Base-by-base conservation (phyloP, 116 monocot genomes). In the Zostera marina region DNA sequence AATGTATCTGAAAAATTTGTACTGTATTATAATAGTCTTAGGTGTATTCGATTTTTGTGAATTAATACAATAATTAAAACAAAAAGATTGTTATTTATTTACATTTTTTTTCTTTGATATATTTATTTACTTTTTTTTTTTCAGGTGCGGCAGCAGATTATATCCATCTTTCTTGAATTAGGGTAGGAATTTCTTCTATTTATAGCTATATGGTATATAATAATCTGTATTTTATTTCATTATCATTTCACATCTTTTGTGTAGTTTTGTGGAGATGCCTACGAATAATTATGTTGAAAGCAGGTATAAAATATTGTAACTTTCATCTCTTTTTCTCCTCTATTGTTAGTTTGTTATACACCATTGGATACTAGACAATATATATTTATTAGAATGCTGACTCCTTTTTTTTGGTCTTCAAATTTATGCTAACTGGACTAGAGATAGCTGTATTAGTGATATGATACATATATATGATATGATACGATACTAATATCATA, bases 201-300 rank as follows among this genome's bases (percentile, higher is more conserved):
- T 43, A 47, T 61, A 15, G 9, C 59, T 11, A 11, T 67, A 24
- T 9, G 53, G 24, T 11, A 11, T 67, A 24, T 9, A 60, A 43
- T 60, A 42, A 24, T 47, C 19, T 46, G 1, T 47, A 16, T 57
- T 16, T 17, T 7, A 49, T 49, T 7, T 17, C 15, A n/a, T 38
- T 56, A 10, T 56, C 15, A 4, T 11, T 56, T 26, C 8, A 61
- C 4, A 9, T 52, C 13, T 55, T 40, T 46, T 42, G 12, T 60
- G 47, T 55, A 69, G 69, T 11, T 69, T 69, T 47, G 54, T 54
- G 26, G 69, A 69, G 53, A 69, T 69, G 69, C 62, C 69, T 26
- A 69, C 69, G 38, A 69, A 69, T 54, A 69, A 69, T 24, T 69
- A 44, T 61, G 69, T 69, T 45, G 69, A 69, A 47, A 69, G 69